These are phyloP conservation scores for Chenopodium formosanum DNA, from an alignment of 148 eudicot genomes.

Conservation along the genomic window DNA sequence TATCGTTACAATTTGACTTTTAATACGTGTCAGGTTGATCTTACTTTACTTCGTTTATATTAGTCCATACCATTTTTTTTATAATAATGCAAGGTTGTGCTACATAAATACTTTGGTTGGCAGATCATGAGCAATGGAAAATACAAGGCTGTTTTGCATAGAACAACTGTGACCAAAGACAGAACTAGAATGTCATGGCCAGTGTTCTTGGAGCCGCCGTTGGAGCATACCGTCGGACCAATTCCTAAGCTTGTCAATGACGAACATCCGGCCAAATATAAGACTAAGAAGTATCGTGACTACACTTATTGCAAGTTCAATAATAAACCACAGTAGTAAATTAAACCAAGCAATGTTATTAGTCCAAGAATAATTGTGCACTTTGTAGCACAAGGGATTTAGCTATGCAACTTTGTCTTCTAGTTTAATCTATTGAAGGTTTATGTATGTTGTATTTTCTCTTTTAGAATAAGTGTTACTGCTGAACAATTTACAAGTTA, in stretches of 20 bases:
- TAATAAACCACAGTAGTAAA: conserved; percentile 32
- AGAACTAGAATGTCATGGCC: conserved; percentile 53
- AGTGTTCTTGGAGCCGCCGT: conserved; percentile 45
- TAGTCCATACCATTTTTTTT: no score
- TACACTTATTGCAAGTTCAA: conserved; percentile 38
- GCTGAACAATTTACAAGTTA: no score
- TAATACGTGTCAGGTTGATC: no score
- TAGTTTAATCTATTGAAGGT: no score
- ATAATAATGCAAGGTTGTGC: no score
- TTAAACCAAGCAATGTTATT: background rate
- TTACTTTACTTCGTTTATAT: no score
- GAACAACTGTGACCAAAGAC: conserved; percentile 47
- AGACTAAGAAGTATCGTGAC: conserved; percentile 37
- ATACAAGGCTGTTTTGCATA: conserved; percentile 47
- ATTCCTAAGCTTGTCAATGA: conserved; percentile 32
- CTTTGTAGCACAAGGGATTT: no score
- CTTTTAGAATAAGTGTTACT: background rate
- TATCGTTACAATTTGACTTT: no score
- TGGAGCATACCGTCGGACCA: conserved; percentile 35
- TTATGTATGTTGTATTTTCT: background rate
- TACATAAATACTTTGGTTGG: background rate
- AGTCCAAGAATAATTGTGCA: no score
- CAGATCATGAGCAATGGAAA: conserved; percentile 59
- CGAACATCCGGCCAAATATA: conserved; percentile 39
- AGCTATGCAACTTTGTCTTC: background rate